Evolutionary conservation across 2,329 filamentous ascomycete species (phyloP), one percentile per base, ranked within the genome.

Genomic region (Hymenoscyphus occultus): DNA sequence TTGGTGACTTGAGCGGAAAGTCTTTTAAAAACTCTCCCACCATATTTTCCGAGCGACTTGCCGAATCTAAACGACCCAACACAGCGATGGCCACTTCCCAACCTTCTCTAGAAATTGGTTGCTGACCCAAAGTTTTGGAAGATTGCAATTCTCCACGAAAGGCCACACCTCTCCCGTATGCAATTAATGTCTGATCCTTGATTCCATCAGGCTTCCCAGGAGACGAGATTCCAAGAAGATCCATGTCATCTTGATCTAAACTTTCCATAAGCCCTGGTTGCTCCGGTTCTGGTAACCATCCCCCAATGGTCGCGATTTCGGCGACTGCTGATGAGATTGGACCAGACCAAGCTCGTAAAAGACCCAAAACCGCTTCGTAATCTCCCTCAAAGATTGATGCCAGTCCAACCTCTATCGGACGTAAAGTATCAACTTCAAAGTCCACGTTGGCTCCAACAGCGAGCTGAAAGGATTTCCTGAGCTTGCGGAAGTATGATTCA

Each of bases 1-100:
- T 80, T 60, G 88, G 82, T 14, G 90, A 91, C 59, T 89, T 83
- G 22, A 94, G 82, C 48, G 89, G 82, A n/a, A 98, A 81, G 63
- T 89, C 85, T 56, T 81, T 78, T 62, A 97, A 82, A 67, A 97
- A 80, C 65, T 90, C 85, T 51, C 87, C 84, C 12, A 97, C 90
- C 65, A 88, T 88, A 69, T 89, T 85, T 73, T 91, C 89, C 7
- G 91, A 91, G 60, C 86, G 84, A 59, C 86, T 82, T 0, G 84
- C 81, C 65, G 93, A 87, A 73, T 96, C 90, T 74, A 98, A 84
- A 62, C 94, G 87, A 10, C 90, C 91, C 57, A 97, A 82, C 12
- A 97, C 85, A 66, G 92, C 87, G 56, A 97, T 87, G 0, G 93
- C 90, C 74, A 97, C 79, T 78, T 97, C 92, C 94, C 94, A 98